Percentiles rank a stretch among this genome's conserved stretches.
These are phyloP conservation scores for Tricholomella constricta DNA, from an alignment of 768 basidiomycete genomes.

Conservation along the genomic window DNA sequence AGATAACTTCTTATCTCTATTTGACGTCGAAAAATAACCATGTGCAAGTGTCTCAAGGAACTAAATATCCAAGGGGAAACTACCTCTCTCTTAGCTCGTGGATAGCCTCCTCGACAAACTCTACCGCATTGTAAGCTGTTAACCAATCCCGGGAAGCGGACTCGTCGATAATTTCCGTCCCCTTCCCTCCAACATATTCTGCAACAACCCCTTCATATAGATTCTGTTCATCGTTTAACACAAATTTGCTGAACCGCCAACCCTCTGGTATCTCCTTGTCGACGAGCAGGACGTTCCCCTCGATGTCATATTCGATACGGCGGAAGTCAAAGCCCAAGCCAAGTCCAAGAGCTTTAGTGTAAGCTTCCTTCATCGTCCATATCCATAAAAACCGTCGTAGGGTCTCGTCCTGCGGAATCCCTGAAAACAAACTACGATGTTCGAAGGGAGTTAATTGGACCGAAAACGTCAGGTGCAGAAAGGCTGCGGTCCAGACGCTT, in stretches of 20 bases:
- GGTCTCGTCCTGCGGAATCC: constrained; percentile 48
- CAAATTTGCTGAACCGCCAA: constrained; percentile 72
- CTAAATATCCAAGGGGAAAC: not conserved
- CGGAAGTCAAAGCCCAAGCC: constrained; percentile 84
- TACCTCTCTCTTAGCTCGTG: constrained; percentile 31
- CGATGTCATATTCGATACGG: constrained; percentile 71
- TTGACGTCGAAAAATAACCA: not conserved
- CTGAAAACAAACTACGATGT: constrained; percentile 37
- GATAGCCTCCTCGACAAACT: constrained; percentile 51
- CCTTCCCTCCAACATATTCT: constrained; percentile 51
- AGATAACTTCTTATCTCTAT: not conserved
- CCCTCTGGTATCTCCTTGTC: constrained; percentile 58
- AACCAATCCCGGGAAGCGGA: constrained; percentile 40
- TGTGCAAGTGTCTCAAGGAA: not conserved
- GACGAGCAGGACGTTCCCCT: constrained; percentile 51
- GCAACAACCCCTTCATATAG: constrained; percentile 71
- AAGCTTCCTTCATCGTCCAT: constrained; percentile 92
- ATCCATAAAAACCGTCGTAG: constrained; percentile 75
- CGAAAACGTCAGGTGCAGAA: no score
- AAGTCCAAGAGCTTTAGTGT: constrained; percentile 83
- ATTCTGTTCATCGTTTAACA: constrained; percentile 47
- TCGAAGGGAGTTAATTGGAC: constrained; percentile 49
- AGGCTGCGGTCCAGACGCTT: not conserved
- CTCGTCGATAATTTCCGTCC: constrained; percentile 33
- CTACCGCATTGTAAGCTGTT: constrained; percentile 44